Evolutionary conservation across 495 filamentous ascomycete species (phyloP).

Genomic region (Entonaema liquescens): DNA sequence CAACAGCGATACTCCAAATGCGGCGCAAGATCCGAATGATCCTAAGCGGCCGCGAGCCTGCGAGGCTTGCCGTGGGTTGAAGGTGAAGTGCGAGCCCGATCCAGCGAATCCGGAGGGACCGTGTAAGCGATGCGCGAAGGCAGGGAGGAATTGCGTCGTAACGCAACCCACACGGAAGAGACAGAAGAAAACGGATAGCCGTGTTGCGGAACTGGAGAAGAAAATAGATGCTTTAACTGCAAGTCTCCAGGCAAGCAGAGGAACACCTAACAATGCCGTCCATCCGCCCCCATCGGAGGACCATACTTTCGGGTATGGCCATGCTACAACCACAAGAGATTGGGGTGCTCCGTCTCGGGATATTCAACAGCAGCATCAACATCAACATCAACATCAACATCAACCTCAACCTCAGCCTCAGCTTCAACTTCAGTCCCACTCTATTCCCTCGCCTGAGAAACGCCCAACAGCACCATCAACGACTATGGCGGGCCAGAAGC

Average conservation of each 20-base stretch:
- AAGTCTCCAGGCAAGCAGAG: slow-evolving; percentile 68
- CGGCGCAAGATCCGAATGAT: slow-evolving; percentile 57
- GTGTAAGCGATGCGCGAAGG: slow-evolving; percentile 89
- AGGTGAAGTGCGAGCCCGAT: slow-evolving; percentile 88
- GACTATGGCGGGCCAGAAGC: slow-evolving; percentile 56
- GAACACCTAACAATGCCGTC: slow-evolving; percentile 33
- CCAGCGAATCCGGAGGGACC: slow-evolving; percentile 66
- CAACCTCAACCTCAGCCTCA: background rate
- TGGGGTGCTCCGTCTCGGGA: slow-evolving; percentile 44
- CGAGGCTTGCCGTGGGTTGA: slow-evolving; percentile 88
- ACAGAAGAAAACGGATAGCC: slow-evolving; percentile 91
- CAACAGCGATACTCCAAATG: slow-evolving; percentile 29
- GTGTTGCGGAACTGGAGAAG: slow-evolving; percentile 91
- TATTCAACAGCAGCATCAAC: slow-evolving; percentile 8
- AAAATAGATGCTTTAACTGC: slow-evolving; percentile 92
- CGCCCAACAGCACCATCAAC: slow-evolving; percentile 45
- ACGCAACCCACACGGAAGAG: slow-evolving; percentile 85
- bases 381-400: slow-evolving; percentile 3
- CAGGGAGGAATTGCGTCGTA: slow-evolving; percentile 78
- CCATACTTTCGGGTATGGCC: slow-evolving; percentile 38
- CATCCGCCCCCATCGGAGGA: slow-evolving; percentile 39
- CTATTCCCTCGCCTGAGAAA: slow-evolving; percentile 36
- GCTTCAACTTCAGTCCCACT: slow-evolving; percentile 11
- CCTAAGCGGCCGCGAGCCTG: slow-evolving; percentile 87
- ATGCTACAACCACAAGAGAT: slow-evolving; percentile 27